A percentile compares a stretch with the other conserved stretches of the same genome.
phyloP scores from a whole-genome alignment of 306 rosid species.

The Comarum palustre region DNA sequence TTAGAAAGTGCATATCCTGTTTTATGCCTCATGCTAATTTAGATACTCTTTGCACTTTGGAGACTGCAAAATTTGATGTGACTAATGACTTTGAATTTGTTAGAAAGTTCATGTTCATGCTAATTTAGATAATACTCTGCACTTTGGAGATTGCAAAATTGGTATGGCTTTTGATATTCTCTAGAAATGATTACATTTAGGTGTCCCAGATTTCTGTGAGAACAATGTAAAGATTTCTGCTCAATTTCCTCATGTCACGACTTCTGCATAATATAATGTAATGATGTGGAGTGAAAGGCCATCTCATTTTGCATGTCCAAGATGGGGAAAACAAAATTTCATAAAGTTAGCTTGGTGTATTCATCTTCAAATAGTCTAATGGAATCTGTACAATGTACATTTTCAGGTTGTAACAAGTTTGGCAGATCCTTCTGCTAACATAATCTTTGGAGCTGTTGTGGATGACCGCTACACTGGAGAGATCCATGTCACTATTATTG shows the following conservation, averaged over 20 bases:
- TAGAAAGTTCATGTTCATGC: background rate
- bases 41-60: background rate
- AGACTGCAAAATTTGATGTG: background rate
- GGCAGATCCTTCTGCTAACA: conserved; percentile 96
- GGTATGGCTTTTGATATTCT: background rate
- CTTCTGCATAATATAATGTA: background rate
- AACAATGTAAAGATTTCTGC: background rate
- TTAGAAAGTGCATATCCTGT: background rate
- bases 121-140: background rate
- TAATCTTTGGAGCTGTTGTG: conserved; percentile 90
- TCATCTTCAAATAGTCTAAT: conserved; percentile 4
- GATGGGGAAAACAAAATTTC: background rate
- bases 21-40: background rate
- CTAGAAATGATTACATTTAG: background rate
- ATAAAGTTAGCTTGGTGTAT: background rate
- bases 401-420: conserved; percentile 88
- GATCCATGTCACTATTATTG: conserved; percentile 87
- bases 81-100: background rate
- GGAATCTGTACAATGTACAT: conserved; percentile 13
- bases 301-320: background rate
- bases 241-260: background rate
- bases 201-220: background rate
- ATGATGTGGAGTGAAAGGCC: background rate
- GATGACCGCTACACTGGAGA: conserved; percentile 94
- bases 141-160: background rate